phyloP scores from a whole-genome alignment of 805 yeast species.

The Kodamaea laetipori region DNA sequence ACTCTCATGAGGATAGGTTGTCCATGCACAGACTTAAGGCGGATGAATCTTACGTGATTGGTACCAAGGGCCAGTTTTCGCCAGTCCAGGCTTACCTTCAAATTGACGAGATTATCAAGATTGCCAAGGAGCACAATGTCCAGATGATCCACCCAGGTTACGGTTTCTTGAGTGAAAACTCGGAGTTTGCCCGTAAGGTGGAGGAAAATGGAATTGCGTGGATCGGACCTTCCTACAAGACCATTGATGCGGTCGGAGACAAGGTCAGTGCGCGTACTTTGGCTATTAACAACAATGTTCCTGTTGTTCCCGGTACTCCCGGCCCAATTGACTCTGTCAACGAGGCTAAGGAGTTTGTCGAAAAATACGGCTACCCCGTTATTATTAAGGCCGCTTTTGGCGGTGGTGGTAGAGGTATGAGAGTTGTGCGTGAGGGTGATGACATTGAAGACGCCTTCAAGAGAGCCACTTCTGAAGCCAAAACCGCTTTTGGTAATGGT shows the following conservation, averaged over 20 bases:
- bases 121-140: slow-evolving; percentile 54
- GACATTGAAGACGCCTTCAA: slow-evolving; percentile 86
- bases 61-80: slow-evolving; percentile 82
- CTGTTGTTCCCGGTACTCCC: slow-evolving; percentile 96
- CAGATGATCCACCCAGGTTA: slow-evolving; percentile 45
- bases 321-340: slow-evolving; percentile 86
- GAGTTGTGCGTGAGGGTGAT: slow-evolving; percentile 97
- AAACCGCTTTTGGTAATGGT: slow-evolving; percentile 96
- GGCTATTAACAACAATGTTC: slow-evolving; percentile 81
- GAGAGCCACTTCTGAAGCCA: slow-evolving; percentile 93
- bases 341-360: slow-evolving; percentile 80
- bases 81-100: slow-evolving; percentile 97
- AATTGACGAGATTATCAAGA: slow-evolving; percentile 88
- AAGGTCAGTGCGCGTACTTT: slow-evolving; percentile 91
- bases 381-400: slow-evolving; percentile 99
- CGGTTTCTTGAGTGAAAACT: slow-evolving; percentile 83
- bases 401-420: slow-evolving; percentile 99
- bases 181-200: slow-evolving; percentile 91
- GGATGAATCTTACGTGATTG: slow-evolving; percentile 91
- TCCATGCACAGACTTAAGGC: slow-evolving; percentile 95
- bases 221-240: slow-evolving; percentile 89
- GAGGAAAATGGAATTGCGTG: slow-evolving; percentile 89
- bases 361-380: slow-evolving; percentile 88
- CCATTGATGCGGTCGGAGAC: slow-evolving; percentile 95
- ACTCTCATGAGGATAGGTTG: slow-evolving; percentile 92